phyloP scores from a whole-genome alignment of 169 alveolate genomes.

The Plasmodium reichenowi region DNA sequence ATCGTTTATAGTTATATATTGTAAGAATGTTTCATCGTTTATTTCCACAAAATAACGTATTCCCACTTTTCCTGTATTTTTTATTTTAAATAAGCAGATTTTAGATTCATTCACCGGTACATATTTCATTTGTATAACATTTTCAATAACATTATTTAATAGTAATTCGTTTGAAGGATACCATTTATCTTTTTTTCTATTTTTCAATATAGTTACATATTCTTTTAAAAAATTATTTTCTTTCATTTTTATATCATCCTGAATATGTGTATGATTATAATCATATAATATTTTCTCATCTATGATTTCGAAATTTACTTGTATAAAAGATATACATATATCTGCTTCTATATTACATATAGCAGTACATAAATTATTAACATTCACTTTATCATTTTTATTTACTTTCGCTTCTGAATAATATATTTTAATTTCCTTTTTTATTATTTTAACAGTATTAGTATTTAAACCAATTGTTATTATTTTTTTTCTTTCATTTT shows the following conservation, averaged over 20 bases:
- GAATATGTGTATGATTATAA: background rate
- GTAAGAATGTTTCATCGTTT: conserved; percentile 44
- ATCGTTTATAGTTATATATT: conserved; percentile 33
- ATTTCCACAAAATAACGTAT: conserved; percentile 26
- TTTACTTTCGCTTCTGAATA: conserved; percentile 21
- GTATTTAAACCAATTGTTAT: conserved; percentile 45
- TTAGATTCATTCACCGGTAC: conserved; percentile 50
- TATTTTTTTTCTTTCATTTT: conserved; percentile 29
- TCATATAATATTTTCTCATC: conserved; percentile 21
- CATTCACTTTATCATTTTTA: conserved; percentile 16
- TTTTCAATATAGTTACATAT: background rate
- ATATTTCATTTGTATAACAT: conserved; percentile 40
- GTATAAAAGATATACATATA: conserved; percentile 52
- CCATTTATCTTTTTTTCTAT: conserved; percentile 6
- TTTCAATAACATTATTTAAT: conserved; percentile 17
- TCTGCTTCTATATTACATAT: conserved; percentile 34
- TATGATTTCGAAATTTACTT: conserved; percentile 30
- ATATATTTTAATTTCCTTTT: conserved; percentile 44
- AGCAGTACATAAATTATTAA: conserved; percentile 19
- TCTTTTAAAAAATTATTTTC: conserved; percentile 3
- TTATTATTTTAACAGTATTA: conserved; percentile 12
- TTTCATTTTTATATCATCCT: background rate
- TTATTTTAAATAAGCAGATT: conserved; percentile 52
- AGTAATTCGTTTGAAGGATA: background rate
- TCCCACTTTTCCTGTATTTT: conserved; percentile 62